Percentiles rank a stretch among this genome's conserved stretches.
These are phyloP conservation scores for Bremia lactucae DNA, from an alignment of 352 stramenopile species.

Conservation along the genomic window DNA sequence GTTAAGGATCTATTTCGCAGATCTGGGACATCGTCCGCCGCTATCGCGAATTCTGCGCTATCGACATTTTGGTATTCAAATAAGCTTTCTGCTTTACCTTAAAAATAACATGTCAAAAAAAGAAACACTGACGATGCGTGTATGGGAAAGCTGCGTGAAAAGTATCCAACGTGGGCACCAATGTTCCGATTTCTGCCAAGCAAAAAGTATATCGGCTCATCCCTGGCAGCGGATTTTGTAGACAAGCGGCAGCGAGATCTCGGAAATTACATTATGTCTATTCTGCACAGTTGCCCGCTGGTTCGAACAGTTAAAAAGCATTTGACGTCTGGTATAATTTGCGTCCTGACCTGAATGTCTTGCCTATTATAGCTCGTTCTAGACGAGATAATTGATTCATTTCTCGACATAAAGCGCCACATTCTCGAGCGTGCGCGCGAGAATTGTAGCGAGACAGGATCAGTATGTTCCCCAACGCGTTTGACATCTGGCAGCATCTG, in stretches of 20 bases:
- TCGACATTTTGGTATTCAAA: conserved; percentile 66
- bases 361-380: conserved; percentile 41
- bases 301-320: conserved; percentile 14
- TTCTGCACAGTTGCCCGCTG: conserved; percentile 68
- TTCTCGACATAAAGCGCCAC: conserved; percentile 82
- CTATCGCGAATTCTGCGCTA: conserved; percentile 79
- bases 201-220: conserved; percentile 84
- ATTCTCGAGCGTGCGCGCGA: conserved; percentile 60
- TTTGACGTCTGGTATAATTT: not conserved
- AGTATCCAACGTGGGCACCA: conserved; percentile 62
- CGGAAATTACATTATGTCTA: conserved; percentile 80
- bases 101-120: no score
- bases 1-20: conserved; percentile 13
- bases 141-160: conserved; percentile 59
- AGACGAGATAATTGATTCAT: conserved; percentile 83
- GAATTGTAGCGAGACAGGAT: conserved; percentile 25
- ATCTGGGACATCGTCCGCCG: conserved; percentile 75
- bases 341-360: not conserved
- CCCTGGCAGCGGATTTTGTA: conserved; percentile 74
- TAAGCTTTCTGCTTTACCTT: not conserved
- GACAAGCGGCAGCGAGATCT: conserved; percentile 81
- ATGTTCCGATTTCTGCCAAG: conserved; percentile 72
- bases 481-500: conserved; percentile 12
- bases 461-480: conserved; percentile 13
- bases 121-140: not conserved